Evolutionary conservation across 2,329 filamentous ascomycete species (phyloP).

Genomic region (Chaetomium olivaceum): DNA sequence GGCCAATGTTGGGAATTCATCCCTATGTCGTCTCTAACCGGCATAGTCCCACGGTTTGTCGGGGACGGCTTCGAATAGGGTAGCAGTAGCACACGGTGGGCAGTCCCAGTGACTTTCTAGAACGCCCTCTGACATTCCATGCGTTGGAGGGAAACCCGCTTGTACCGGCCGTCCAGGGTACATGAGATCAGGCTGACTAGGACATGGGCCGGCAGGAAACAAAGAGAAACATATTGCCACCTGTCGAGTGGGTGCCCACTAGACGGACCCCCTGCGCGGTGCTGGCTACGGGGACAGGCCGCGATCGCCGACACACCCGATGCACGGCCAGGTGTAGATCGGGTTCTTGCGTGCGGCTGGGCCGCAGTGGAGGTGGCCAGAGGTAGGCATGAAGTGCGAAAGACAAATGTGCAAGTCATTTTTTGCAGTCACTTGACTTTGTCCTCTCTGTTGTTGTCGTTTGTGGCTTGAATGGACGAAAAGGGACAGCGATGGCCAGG

Average conservation of each 20-base stretch:
- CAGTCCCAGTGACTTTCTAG: constrained; percentile 21
- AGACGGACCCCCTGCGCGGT: constrained; percentile 15
- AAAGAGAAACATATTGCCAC: constrained; percentile 6
- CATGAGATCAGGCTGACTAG: constrained; percentile 2
- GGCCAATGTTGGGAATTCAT: constrained; percentile 13
- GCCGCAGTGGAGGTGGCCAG: constrained; percentile 19
- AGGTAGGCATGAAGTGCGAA: constrained; percentile 4
- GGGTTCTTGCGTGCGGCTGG: constrained; percentile 16
- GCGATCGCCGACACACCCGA: constrained; percentile 20
- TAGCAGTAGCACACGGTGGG: background rate
- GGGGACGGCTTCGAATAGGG: constrained; percentile 8
- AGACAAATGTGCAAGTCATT: constrained; percentile 11
- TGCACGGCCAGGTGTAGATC: constrained; percentile 19
- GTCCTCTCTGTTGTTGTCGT: constrained; percentile 11
- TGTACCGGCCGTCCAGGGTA: background rate
- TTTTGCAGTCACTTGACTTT: constrained; percentile 15
- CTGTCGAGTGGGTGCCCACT: constrained; percentile 10
- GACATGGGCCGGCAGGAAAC: background rate
- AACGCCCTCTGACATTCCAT: constrained; percentile 9
- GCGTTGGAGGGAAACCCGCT: background rate
- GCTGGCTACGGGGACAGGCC: constrained; percentile 12
- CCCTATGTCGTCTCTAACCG: constrained; percentile 6
- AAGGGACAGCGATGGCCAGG: constrained; percentile 19
- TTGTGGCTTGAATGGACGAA: constrained; percentile 17
- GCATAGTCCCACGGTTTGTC: constrained; percentile 22